These are phyloP conservation scores for Taiozyma sp. DNA, from an alignment of 1,139 yeast genomes.

Conservation along the genomic window DNA sequence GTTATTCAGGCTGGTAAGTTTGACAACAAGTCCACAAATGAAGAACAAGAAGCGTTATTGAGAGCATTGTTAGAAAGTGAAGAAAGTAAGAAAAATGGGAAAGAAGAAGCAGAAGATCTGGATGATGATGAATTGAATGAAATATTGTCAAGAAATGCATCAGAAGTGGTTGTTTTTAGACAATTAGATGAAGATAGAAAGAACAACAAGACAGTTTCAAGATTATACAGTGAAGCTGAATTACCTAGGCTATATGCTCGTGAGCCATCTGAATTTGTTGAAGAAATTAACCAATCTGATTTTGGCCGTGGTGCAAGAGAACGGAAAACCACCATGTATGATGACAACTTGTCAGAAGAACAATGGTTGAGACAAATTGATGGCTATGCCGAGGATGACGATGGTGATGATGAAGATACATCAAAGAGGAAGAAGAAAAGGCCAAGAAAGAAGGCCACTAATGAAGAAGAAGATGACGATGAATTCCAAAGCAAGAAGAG, in stretches of 20 bases:
- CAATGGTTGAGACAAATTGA: conserved; percentile 70
- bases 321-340: conserved; percentile 52
- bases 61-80: conserved; percentile 69
- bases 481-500: conserved; percentile 14
- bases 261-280: conserved; percentile 54
- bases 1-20: conserved; percentile 88
- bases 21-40: conserved; percentile 77
- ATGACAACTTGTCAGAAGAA: conserved; percentile 70
- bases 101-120: conserved; percentile 48
- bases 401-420: conserved; percentile 7
- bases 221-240: conserved; percentile 58
- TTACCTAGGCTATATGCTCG: conserved; percentile 65
- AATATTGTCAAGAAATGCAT: conserved; percentile 62
- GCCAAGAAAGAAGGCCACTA: conserved; percentile 13
- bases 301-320: conserved; percentile 62
- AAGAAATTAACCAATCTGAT: conserved; percentile 39
- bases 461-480: conserved; percentile 10
- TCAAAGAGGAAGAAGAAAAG: conserved; percentile 15
- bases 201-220: conserved; percentile 42
- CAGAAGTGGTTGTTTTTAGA: conserved; percentile 50
- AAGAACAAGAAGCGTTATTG: conserved; percentile 76
- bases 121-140: conserved; percentile 74
- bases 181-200: conserved; percentile 54
- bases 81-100: conserved; percentile 48
- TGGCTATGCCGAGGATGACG: conserved; percentile 25